Evolutionary conservation across 2,329 filamentous ascomycete species (phyloP).

Genomic region (Davidsoniella neocaledoniae): DNA sequence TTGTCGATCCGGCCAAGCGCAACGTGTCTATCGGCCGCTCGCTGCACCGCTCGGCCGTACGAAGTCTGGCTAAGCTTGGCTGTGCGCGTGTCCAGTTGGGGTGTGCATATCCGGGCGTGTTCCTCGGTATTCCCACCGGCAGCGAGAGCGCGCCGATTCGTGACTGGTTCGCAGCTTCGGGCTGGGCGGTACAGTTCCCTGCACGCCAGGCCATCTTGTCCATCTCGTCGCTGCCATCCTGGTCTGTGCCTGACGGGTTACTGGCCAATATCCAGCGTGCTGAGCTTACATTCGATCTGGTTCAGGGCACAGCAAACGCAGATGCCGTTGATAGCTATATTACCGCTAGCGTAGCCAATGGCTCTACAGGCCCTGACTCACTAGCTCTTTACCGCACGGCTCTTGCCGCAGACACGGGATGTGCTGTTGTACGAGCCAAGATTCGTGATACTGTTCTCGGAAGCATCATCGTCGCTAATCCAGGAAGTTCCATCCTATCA

Average conservation of each 20-base stretch:
- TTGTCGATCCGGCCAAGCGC: constrained; percentile 73
- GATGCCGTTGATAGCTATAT: constrained; percentile 45
- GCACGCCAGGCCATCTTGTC: constrained; percentile 48
- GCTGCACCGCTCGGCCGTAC: constrained; percentile 69
- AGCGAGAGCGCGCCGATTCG: constrained; percentile 26
- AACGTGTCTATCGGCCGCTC: constrained; percentile 84
- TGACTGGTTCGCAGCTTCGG: constrained; percentile 78
- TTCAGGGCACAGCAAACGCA: constrained; percentile 62
- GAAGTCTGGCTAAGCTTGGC: constrained; percentile 49
- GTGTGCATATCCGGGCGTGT: constrained; percentile 66
- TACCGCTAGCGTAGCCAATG: constrained; percentile 42
- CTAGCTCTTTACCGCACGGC: constrained; percentile 66
- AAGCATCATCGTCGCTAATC: constrained; percentile 14
- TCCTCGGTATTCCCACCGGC: constrained; percentile 54
- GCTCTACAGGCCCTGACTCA: constrained; percentile 56
- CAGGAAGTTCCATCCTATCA: background rate
- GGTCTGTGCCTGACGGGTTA: constrained; percentile 62
- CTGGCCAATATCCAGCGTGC: constrained; percentile 55
- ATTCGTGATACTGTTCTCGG: constrained; percentile 37
- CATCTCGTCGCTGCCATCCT: constrained; percentile 53
- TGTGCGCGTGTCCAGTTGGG: constrained; percentile 72
- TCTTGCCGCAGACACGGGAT: constrained; percentile 51
- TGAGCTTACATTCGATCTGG: constrained; percentile 65
- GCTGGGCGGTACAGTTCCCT: constrained; percentile 60
- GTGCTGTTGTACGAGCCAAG: constrained; percentile 72